These are phyloP conservation scores for Ophiostoma fasciatum DNA, from an alignment of 2,329 filamentous ascomycete genomes.

Conservation along the genomic window DNA sequence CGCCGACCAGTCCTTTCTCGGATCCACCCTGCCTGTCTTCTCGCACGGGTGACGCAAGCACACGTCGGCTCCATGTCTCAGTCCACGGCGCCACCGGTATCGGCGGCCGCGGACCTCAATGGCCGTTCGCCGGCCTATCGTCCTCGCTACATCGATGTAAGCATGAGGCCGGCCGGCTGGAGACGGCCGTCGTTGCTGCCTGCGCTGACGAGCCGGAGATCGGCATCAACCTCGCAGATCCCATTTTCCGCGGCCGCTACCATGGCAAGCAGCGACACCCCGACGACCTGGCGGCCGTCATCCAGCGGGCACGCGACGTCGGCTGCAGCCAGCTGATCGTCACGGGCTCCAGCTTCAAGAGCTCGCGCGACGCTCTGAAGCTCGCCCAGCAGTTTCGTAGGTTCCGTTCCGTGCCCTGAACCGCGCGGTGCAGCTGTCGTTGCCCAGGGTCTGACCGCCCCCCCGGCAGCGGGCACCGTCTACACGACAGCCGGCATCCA, in stretches of 20 bases:
- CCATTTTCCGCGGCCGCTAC: conserved; percentile 74
- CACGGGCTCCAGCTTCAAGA: conserved; percentile 74
- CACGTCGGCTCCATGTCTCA: no score
- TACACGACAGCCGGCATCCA: conserved; percentile 91
- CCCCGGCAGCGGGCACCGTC: conserved; percentile 52
- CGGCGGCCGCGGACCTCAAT: no score
- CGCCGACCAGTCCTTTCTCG: no score
- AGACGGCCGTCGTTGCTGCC: not conserved
- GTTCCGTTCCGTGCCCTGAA: conserved; percentile 21
- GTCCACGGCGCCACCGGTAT: no score
- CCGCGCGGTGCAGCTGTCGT: no score
- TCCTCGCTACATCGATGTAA: conserved; percentile 49
- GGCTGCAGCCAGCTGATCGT: conserved; percentile 86
- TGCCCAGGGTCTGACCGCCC: no score
- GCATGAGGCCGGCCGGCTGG: no score
- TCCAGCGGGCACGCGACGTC: conserved; percentile 61
- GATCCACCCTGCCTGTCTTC: no score
- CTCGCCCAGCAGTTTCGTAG: conserved; percentile 61
- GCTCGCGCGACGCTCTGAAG: conserved; percentile 59
- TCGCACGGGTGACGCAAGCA: no score
- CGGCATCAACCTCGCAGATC: conserved; percentile 91
- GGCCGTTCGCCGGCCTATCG: conserved; percentile 24
- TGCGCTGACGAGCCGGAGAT: conserved; percentile 40
- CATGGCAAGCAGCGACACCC: conserved; percentile 64
- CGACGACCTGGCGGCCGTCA: conserved; percentile 58